Conservation (phyloP, 2,329 filamentous ascomycete species). For the Phialophora chinensis region DNA sequence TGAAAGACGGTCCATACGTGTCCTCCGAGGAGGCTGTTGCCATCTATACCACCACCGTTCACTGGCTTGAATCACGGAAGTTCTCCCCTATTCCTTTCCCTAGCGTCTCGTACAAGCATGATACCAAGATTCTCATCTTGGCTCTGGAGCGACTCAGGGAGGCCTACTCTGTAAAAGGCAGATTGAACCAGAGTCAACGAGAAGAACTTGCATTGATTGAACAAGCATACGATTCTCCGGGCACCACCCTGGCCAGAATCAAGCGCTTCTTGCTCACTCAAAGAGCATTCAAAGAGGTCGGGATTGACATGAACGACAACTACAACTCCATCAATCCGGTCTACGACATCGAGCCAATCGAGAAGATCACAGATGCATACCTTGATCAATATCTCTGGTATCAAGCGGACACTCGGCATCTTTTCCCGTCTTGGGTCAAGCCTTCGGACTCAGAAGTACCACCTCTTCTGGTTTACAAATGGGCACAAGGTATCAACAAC, state of each 20-base stretch:
- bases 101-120: slow-evolving; percentile 98
- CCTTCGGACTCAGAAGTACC: slow-evolving; percentile 98
- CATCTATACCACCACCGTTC: slow-evolving; percentile 97
- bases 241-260: slow-evolving; percentile 92
- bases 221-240: slow-evolving; percentile 96
- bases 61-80: slow-evolving; percentile 97
- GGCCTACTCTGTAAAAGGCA: slow-evolving; percentile 95
- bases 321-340: slow-evolving; percentile 99
- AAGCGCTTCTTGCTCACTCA: slow-evolving; percentile 97
- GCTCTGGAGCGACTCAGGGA: slow-evolving; percentile 91
- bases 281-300: slow-evolving; percentile 97
- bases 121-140: slow-evolving; percentile 97
- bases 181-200: slow-evolving; percentile 95
- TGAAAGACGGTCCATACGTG: slow-evolving; percentile 98
- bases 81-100: slow-evolving; percentile 99
- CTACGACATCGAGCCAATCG: slow-evolving; percentile 97
- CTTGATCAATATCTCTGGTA: slow-evolving; percentile 99
- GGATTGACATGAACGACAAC: slow-evolving; percentile 99
- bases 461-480: slow-evolving; percentile 93
- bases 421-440: slow-evolving; percentile 99
- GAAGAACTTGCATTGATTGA: slow-evolving; percentile 97
- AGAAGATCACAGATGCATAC: slow-evolving; percentile 99
- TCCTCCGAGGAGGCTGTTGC: slow-evolving; percentile 98
- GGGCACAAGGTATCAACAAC: slow-evolving; percentile 99
- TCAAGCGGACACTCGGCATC: slow-evolving; percentile 93